phyloP scores from a whole-genome alignment of 352 stramenopile genomes.

The Blastocystis hominis region DNA sequence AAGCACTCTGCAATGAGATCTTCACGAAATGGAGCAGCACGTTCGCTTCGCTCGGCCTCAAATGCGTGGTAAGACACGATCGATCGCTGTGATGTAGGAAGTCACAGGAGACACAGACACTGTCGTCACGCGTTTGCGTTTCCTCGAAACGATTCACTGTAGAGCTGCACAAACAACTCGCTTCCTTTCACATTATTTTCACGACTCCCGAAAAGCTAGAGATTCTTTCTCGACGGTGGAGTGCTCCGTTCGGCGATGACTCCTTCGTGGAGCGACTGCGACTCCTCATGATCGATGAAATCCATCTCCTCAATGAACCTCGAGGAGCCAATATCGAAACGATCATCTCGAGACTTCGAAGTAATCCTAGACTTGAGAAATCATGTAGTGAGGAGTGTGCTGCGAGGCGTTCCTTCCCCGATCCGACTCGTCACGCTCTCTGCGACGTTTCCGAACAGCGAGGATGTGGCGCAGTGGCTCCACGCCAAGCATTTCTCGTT shows the following conservation, averaged over 20 bases:
- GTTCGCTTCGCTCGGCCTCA: neutral
- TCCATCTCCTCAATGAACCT: constrained; percentile 91
- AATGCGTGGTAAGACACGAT: neutral
- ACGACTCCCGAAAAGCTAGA: constrained; percentile 57
- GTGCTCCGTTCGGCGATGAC: neutral
- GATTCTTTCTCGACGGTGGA: constrained; percentile 48
- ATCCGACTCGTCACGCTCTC: constrained; percentile 90
- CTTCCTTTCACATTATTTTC: constrained; percentile 41
- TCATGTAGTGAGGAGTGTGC: neutral
- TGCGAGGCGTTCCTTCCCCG: constrained; percentile 63
- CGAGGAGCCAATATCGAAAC: constrained; percentile 93
- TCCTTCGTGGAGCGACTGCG: constrained; percentile 7
- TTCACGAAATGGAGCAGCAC: constrained; percentile 8
- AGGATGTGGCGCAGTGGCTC: constrained; percentile 89
- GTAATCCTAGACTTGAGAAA: constrained; percentile 62
- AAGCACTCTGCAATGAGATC: constrained; percentile 26
- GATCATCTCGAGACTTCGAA: constrained; percentile 79
- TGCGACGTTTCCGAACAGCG: constrained; percentile 93
- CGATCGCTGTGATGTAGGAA: neutral
- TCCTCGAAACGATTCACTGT: neutral
- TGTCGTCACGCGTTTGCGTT: neutral
- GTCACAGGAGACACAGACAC: constrained; percentile 24
- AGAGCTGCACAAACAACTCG: neutral
- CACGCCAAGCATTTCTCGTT: constrained; percentile 90
- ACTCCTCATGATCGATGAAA: constrained; percentile 72